phyloP scores from a whole-genome alignment of 2,329 filamentous ascomycete species.

The Phyllosticta ampelicida region DNA sequence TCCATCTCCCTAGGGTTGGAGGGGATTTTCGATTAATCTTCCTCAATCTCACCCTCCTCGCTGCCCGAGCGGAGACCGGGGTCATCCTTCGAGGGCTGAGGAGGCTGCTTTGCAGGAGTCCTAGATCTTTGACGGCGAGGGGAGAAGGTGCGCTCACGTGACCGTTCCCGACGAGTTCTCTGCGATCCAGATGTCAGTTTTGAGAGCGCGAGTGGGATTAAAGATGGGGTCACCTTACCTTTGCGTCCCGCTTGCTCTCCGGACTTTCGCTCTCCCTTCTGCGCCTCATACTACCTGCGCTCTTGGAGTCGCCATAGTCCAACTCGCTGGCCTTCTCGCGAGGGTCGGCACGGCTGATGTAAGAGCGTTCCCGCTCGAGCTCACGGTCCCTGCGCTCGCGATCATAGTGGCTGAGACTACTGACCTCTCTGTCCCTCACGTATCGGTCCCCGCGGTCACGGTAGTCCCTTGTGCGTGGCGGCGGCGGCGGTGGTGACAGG shows the following conservation, averaged over 20 bases:
- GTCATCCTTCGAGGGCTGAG: constrained; percentile 39
- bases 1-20: neutral
- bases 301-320: constrained; percentile 66
- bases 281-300: constrained; percentile 50
- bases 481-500: constrained; percentile 42
- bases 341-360: constrained; percentile 70
- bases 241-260: constrained; percentile 29
- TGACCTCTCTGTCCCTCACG: constrained; percentile 44
- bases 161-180: constrained; percentile 20
- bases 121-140: constrained; percentile 46
- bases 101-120: constrained; percentile 36
- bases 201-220: neutral
- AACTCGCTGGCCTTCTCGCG: constrained; percentile 75
- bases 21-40: constrained; percentile 36
- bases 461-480: constrained; percentile 32
- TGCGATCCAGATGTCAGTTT: constrained; percentile 12
- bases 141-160: constrained; percentile 50
- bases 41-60: constrained; percentile 96
- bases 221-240: constrained; percentile 24
- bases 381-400: constrained; percentile 81
- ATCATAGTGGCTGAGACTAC: constrained; percentile 59
- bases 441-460: constrained; percentile 28
- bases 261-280: constrained; percentile 59
- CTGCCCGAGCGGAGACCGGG: constrained; percentile 69
- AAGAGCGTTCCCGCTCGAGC: constrained; percentile 78